Base-by-base conservation (phyloP, 1,284 basidiomycete genomes). In the Peniophora sp. region DNA sequence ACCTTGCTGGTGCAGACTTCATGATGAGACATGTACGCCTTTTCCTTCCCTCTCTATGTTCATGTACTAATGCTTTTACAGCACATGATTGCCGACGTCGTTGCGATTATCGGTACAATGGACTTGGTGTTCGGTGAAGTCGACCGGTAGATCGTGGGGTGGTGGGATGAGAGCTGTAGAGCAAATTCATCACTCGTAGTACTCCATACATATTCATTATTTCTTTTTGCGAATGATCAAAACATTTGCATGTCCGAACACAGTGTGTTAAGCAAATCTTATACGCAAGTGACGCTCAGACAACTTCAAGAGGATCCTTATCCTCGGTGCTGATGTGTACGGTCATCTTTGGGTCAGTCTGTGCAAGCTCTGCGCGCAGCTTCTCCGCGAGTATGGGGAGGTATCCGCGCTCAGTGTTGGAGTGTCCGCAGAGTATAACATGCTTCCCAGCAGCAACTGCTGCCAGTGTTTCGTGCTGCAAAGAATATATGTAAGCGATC, bases 71-170 rank as follows among this genome's bases (percentile, higher is more conserved):
- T 53, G 41, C 56, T 32, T 61, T 60, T 64, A 50, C 67, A 94
- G 82, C 88, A 92, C 68, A 89, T 88, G 81, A 73, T 96, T 56
- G 91, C 93, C 11, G 93, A 96, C 63, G 91, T 87, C 41, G 93
- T 96, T 48, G 85, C 93, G 50, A 88, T 96, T 62, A 94, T 96
- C 63, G 93, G 93, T 65, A 96, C 93, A 50, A 94, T 96, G 92
- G 79, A 86, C 70, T 74, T 85, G 52, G 87, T 92, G 65, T 91
- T 91, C 63, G 89, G 89, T 74, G 85, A 76, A 62, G 86, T 82
- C 16, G 34, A 45, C 8, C 44, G 47, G 22, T 48, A 41, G n/a
- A 41, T 17, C 34, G 34, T n/a, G 6, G 50, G 17, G 11, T 49
- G 22, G 20, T 43, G 25, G 0, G 36, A 25, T 25, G 23, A 24